Base-by-base conservation (phyloP, 2,329 filamentous ascomycete genomes). In the Penicillium sp. region DNA sequence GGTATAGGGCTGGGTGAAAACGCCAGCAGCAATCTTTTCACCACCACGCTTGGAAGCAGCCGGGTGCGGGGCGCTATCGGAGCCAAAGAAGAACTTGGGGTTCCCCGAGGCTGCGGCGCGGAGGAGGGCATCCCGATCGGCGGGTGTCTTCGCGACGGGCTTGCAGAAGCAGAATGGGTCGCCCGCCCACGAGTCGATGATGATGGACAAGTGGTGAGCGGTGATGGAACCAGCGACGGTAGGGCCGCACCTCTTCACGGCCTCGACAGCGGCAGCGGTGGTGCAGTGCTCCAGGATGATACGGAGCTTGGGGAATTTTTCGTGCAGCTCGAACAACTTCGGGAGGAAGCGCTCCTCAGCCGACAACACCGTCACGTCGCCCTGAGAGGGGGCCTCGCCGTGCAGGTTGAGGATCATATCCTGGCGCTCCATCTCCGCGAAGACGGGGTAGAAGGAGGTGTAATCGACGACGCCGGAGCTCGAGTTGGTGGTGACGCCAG, bases 391-490 rank as follows among this genome's bases (percentile, higher is more conserved):
- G 23, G 59, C 59, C 45, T 97, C 93, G 59, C 92, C 93, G 70
- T 97, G 92, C n/a, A 97, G 78, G 75, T 97, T 97, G 34, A 95
- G 80, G n/a, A 95, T 82, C 68, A 96, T 79, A 60, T 87, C 85
- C 60, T 91, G 84, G 53, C 86, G 77, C 68, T 96, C 88, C 92
- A 97, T 97, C 59, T 90, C 89, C n/a, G 81, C 83, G 67, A 97
- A 96, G 12, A 93, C 89, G 5, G 75, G 73, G 51, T 77, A 78
- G 60, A 76, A 75, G 13, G 68, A 59, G 7, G 70, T 68, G 51
- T 76, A 76, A 58, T 76, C 74, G 34, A 75, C 63, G 2, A 79
- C 76, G 4, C 76, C 76, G 7, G 73, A 69, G 29, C 78, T 78
- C 3, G 82, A 85, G 65, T 86, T 84, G 45, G 81, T 84, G 3